These are phyloP conservation scores for Rheum nobile DNA, from an alignment of 148 eudicot genomes.

Conservation along the genomic window DNA sequence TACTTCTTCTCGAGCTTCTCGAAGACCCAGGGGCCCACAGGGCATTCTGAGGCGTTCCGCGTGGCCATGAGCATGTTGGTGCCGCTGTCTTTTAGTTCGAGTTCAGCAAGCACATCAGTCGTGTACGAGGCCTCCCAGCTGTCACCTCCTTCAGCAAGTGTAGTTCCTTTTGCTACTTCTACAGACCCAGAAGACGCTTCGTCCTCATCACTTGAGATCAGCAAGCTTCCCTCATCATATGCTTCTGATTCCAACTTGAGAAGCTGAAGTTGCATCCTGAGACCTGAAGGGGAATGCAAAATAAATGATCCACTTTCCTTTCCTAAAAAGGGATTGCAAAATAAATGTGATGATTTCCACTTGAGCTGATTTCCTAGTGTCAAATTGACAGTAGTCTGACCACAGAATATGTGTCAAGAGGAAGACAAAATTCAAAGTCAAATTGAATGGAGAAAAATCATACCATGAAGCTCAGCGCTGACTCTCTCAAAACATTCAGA, in stretches of 20 bases:
- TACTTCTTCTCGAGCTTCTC: slow-evolving; percentile 67
- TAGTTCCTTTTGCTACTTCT: not conserved
- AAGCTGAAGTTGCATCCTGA: slow-evolving; percentile 76
- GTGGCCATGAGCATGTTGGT: too few relatives aligned
- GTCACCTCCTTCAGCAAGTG: slow-evolving; percentile 5
- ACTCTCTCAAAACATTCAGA: slow-evolving; percentile 82
- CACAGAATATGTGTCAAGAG: not conserved
- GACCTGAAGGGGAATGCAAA: slow-evolving; percentile 22
- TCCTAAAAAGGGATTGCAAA: too few relatives aligned
- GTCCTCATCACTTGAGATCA: slow-evolving; percentile 43
- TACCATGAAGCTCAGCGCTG: slow-evolving; percentile 80
- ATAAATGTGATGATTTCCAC: too few relatives aligned
- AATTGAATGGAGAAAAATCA: not conserved
- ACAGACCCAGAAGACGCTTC: not conserved
- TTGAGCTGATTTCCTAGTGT: not conserved
- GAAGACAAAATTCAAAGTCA: not conserved
- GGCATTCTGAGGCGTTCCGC: slow-evolving; percentile 40
- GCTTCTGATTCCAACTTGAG: slow-evolving; percentile 63
- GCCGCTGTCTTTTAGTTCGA: slow-evolving; percentile 39
- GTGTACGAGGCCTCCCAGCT: slow-evolving; percentile 57
- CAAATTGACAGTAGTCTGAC: not conserved
- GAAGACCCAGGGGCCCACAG: slow-evolving; percentile 43
- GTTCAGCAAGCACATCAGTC: slow-evolving; percentile 33
- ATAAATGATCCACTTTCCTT: too few relatives aligned
- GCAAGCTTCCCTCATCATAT: slow-evolving; percentile 16